Conservation (phyloP, 2,329 filamentous ascomycete species). For the Sporothrix pseudoabietina region DNA sequence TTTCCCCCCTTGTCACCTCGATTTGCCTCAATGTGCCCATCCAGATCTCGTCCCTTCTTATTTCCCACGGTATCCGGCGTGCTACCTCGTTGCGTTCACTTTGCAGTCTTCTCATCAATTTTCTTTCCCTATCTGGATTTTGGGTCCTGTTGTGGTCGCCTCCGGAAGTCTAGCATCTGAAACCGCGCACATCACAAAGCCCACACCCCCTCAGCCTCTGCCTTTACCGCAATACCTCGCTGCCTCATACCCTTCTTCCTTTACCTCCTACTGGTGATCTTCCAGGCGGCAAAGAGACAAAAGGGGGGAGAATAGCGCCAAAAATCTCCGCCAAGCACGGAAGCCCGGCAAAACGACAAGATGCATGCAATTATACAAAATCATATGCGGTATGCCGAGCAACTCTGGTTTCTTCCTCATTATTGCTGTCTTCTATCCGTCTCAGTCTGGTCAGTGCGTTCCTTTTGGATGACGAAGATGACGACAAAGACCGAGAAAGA, state of each 20-base stretch:
- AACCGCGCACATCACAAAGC: constrained; percentile 23
- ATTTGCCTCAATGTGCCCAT: neutral
- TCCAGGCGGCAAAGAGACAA: neutral
- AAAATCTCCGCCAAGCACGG: constrained; percentile 16
- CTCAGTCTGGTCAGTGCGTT: constrained; percentile 5
- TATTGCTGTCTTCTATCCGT: neutral
- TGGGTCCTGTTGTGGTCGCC: neutral
- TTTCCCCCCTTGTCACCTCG: neutral
- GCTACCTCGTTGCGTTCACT: too few relatives aligned
- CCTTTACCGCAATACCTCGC: neutral
- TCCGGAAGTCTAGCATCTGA: constrained; percentile 29
- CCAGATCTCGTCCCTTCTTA: neutral
- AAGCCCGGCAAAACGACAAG: constrained; percentile 20
- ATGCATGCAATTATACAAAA: neutral
- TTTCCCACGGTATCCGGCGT: neutral
- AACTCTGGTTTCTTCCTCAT: neutral
- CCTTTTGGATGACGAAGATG: neutral
- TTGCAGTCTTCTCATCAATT: neutral
- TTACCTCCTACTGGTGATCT: neutral
- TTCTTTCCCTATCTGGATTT: neutral
- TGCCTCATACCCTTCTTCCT: neutral
- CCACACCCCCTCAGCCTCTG: neutral
- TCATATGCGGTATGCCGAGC: neutral
- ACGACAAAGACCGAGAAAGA: neutral
- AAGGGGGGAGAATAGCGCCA: neutral